phyloP scores from a whole-genome alignment of 2,329 filamentous ascomycete genomes.

The Sporothrix schenckii region DNA sequence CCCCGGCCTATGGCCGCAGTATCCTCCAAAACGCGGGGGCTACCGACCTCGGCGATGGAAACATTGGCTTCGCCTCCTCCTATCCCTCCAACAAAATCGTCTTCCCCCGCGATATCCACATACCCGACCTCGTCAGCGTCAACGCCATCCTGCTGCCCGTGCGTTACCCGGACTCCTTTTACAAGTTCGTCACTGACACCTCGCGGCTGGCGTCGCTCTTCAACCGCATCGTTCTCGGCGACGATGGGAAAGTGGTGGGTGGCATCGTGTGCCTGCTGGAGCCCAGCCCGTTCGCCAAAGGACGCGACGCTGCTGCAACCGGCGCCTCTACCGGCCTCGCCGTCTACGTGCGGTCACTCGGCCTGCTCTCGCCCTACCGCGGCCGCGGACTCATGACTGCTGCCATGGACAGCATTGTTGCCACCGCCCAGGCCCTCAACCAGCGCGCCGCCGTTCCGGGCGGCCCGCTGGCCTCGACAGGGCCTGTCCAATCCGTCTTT shows the following conservation, averaged over 20 bases:
- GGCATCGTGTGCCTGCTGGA: constrained; percentile 66
- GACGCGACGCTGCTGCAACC: neutral
- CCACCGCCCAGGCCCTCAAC: constrained; percentile 45
- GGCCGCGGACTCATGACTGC: constrained; percentile 61
- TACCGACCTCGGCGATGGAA: neutral
- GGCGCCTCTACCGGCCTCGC: constrained; percentile 42
- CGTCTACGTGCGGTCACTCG: constrained; percentile 67
- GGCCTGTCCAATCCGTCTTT: constrained; percentile 51
- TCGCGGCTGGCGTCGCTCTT: constrained; percentile 53
- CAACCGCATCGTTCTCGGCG: constrained; percentile 62
- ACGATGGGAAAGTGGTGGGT: constrained; percentile 54
- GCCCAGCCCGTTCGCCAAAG: constrained; percentile 37
- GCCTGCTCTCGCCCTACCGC: constrained; percentile 65
- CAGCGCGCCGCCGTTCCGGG: constrained; percentile 29
- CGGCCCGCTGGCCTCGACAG: neutral
- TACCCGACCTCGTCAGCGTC: constrained; percentile 64
- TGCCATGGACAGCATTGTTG: constrained; percentile 57
- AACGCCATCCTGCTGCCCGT: constrained; percentile 67
- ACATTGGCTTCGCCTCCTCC: constrained; percentile 31
- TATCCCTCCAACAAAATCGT: constrained; percentile 36
- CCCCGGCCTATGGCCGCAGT: constrained; percentile 34
- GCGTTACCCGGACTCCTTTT: constrained; percentile 66
- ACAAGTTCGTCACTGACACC: constrained; percentile 57
- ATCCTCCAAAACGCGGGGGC: constrained; percentile 32
- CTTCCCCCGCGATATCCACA: constrained; percentile 49